Conservation (phyloP, 1,139 yeast genomes). For the Suhomyces bokatorum region DNA sequence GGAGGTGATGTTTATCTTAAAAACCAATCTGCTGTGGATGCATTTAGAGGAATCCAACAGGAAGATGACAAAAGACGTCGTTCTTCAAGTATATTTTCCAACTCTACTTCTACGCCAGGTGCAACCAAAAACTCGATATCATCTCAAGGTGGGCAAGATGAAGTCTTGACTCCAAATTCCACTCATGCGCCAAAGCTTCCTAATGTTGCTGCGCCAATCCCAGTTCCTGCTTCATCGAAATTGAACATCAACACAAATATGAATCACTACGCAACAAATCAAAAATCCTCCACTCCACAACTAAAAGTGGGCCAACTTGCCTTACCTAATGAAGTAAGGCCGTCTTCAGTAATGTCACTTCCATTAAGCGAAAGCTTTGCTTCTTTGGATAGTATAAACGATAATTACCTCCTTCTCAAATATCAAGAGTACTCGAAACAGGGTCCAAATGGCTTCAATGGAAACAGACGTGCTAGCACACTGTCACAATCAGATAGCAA, state of each 20-base stretch:
- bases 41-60: constrained; percentile 51
- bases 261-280: background rate
- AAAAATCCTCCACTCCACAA: background rate
- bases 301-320: constrained; percentile 38
- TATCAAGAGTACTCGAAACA: constrained; percentile 33
- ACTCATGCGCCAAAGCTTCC: background rate
- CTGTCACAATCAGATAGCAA: constrained; percentile 13
- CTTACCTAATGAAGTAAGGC: constrained; percentile 27
- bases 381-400: constrained; percentile 70
- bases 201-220: constrained; percentile 22
- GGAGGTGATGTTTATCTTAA: constrained; percentile 56
- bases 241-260: background rate
- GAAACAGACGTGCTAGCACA: constrained; percentile 12
- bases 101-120: constrained; percentile 10
- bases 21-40: constrained; percentile 50
- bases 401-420: constrained; percentile 48
- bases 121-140: constrained; percentile 21
- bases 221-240: constrained; percentile 15
- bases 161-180: background rate
- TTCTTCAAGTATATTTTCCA: constrained; percentile 36
- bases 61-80: constrained; percentile 47
- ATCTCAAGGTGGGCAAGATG: constrained; percentile 15
- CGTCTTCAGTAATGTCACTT: constrained; percentile 47
- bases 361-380: constrained; percentile 78
- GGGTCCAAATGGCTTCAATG: background rate